Conservation (phyloP, 2,329 filamentous ascomycete genomes). For the Curvularia sp. region DNA sequence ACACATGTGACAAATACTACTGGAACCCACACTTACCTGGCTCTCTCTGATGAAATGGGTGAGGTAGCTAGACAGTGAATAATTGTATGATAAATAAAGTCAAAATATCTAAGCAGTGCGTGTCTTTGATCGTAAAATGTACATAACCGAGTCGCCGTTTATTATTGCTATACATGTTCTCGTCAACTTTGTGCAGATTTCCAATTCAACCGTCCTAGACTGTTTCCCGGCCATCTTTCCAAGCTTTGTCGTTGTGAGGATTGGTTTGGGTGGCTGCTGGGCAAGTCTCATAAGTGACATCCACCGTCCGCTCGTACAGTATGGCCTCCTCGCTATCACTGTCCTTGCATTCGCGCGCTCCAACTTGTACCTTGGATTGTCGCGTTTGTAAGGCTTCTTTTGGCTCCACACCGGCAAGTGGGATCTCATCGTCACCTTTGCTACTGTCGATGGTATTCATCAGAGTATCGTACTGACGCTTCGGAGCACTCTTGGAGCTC, state of each 20-base stretch:
- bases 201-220: background rate
- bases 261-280: constrained; percentile 3
- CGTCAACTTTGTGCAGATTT: background rate
- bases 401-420: constrained; percentile 7
- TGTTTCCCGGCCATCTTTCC: constrained; percentile 1
- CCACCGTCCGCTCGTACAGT: constrained; percentile 28
- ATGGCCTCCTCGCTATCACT: constrained; percentile 31
- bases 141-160: background rate
- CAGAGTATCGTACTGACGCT: constrained; percentile 25
- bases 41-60: background rate
- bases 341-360: constrained; percentile 11
- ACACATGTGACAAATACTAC: background rate
- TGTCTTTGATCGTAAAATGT: background rate
- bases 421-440: constrained; percentile 17
- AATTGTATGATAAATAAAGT: background rate
- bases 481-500: constrained; percentile 13
- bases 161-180: background rate
- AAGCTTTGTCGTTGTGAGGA: constrained; percentile 3
- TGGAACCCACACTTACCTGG: too few species aligned
- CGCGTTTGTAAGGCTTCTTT: background rate
- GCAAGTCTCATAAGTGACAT: constrained; percentile 25
- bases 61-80: too few species aligned
- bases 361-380: constrained; percentile 7
- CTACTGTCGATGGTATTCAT: constrained; percentile 26
- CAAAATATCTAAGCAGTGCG: background rate